These are phyloP conservation scores for Penicillium waksmanii DNA, from an alignment of 495 filamentous ascomycete species.

Conservation along the genomic window DNA sequence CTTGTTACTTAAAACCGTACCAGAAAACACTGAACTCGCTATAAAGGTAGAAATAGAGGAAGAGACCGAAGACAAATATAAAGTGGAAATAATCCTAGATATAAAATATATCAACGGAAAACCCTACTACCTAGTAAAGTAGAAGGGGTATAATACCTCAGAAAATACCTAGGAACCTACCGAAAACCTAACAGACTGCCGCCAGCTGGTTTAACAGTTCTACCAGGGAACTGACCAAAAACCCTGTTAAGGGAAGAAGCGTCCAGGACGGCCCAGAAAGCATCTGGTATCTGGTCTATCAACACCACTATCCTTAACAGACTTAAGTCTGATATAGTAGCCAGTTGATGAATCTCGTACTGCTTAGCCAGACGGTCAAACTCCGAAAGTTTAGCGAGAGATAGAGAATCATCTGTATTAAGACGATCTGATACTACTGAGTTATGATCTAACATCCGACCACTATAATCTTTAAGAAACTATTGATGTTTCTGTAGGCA, in stretches of 20 bases:
- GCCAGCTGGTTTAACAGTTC: conserved; percentile 12
- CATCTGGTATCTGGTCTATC: background rate
- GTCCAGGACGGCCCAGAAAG: background rate
- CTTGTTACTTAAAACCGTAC: background rate
- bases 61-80: conserved; percentile 13
- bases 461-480: background rate
- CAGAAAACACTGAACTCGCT: conserved; percentile 11
- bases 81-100: conserved; percentile 7
- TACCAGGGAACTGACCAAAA: background rate
- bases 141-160: conserved; percentile 12
- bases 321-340: background rate
- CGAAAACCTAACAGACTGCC: conserved; percentile 3
- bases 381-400: background rate
- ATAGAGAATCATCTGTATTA: no score
- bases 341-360: background rate
- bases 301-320: background rate
- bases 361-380: background rate
- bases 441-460: background rate
- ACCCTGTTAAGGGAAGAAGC: background rate
- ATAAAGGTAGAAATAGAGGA: conserved; percentile 11
- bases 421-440: no score
- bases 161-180: conserved; percentile 20
- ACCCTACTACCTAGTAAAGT: conserved; percentile 11
- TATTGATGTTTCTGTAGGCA: background rate
- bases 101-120: background rate